Evolutionary conservation across 805 yeast genomes (phyloP).

Genomic region (Spathaspora arborariae): DNA sequence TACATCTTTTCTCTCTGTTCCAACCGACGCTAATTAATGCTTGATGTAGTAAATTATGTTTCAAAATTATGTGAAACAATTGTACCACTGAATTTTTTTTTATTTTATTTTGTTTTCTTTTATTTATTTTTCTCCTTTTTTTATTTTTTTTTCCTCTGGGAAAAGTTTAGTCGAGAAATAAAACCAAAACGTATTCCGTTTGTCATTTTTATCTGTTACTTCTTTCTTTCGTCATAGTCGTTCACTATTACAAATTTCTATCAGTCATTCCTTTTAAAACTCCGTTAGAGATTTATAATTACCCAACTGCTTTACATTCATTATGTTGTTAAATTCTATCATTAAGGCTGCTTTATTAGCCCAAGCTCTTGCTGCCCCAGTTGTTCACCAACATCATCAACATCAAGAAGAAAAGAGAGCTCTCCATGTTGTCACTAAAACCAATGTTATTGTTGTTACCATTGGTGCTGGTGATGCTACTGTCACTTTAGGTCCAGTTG

Average conservation of each 20-base stretch:
- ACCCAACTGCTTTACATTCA: slow-evolving; percentile 9
- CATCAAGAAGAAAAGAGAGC: slow-evolving; percentile 46
- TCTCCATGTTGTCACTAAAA: slow-evolving; percentile 42
- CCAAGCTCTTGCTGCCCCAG: slow-evolving; percentile 56
- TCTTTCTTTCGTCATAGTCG: neutral
- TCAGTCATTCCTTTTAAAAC: slow-evolving; percentile 6
- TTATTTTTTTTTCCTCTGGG: neutral
- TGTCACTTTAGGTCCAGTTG: slow-evolving; percentile 16
- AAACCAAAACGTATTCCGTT: neutral
- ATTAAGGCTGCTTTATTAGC: slow-evolving; percentile 48
- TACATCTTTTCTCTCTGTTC: too few species aligned
- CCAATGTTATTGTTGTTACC: slow-evolving; percentile 36
- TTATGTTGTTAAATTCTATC: slow-evolving; percentile 48
- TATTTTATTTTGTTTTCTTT: too few species aligned
- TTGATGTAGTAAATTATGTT: too few species aligned
- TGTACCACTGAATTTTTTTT: too few species aligned
- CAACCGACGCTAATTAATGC: too few species aligned
- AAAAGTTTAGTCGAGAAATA: neutral
- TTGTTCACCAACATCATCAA: slow-evolving; percentile 51
- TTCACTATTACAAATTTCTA: slow-evolving; percentile 1
- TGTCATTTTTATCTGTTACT: neutral
- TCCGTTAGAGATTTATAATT: slow-evolving; percentile 3
- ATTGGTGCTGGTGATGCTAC: slow-evolving; percentile 30
- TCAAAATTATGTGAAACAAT: too few species aligned
- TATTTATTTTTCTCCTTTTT: too few species aligned